These are phyloP conservation scores for Chaetoscypha palmicola DNA, from an alignment of 2,329 filamentous ascomycete genomes.

Conservation along the genomic window DNA sequence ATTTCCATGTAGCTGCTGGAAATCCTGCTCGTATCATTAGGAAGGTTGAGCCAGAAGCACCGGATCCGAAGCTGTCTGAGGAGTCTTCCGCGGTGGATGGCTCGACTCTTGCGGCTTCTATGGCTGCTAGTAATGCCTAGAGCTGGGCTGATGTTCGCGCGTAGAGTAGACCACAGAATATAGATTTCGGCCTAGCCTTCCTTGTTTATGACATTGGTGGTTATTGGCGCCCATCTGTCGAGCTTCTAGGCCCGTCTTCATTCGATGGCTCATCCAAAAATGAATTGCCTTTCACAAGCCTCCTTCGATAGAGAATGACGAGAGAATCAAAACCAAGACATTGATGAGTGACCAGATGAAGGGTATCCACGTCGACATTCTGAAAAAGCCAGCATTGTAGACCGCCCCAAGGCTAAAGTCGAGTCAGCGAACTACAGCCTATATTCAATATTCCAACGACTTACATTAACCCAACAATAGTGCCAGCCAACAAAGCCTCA, in stretches of 20 bases:
- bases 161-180: not conserved
- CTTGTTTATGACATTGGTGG: not conserved
- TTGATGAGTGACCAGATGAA: constrained; percentile 64
- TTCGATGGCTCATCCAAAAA: too few species aligned
- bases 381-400: constrained; percentile 62
- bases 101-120: constrained; percentile 42
- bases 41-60: constrained; percentile 32
- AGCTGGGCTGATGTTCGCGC: too few species aligned
- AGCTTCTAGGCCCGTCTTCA: too few species aligned
- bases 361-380: constrained; percentile 70
- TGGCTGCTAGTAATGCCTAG: not conserved
- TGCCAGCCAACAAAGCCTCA: constrained; percentile 59
- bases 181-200: not conserved
- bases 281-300: constrained; percentile 45
- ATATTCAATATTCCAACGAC: constrained; percentile 25
- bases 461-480: constrained; percentile 59
- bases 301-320: constrained; percentile 65
- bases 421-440: constrained; percentile 8
- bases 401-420: constrained; percentile 51
- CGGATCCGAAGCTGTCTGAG: constrained; percentile 41
- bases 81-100: constrained; percentile 51
- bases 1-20: constrained; percentile 55
- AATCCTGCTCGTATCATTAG: constrained; percentile 58
- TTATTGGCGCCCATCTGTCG: not conserved
- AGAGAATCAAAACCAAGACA: constrained; percentile 59